phyloP scores from a whole-genome alignment of 257 asterid species.

The Lantana camara region DNA sequence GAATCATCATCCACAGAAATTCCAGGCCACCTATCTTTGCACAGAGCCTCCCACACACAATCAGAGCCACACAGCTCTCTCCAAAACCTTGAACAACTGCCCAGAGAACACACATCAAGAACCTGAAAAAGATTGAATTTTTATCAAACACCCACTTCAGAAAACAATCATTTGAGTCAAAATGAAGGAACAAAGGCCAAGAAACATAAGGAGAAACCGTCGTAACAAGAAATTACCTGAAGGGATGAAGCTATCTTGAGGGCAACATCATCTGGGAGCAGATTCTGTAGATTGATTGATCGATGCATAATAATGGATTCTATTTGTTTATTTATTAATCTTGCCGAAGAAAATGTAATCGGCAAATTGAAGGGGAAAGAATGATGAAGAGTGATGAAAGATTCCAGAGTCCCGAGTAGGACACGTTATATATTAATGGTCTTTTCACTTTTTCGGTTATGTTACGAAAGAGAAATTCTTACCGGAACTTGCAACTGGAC shows the following conservation, averaged over 20 bases:
- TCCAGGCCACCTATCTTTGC: conserved; percentile 68
- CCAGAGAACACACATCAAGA: conserved; percentile 78
- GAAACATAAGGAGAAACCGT: not conserved
- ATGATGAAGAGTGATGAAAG: conserved; percentile 20
- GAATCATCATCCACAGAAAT: conserved; percentile 32
- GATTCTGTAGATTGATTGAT: conserved; percentile 38
- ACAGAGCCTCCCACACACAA: conserved; percentile 72
- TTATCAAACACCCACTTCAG: conserved; percentile 32
- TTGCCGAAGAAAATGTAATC: not conserved
- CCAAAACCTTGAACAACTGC: conserved; percentile 92
- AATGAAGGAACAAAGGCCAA: not conserved
- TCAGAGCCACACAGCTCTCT: conserved; percentile 76
- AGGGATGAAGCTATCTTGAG: conserved; percentile 76
- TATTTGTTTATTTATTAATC: not conserved
- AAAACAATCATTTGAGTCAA: conserved; percentile 10
- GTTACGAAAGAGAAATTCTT: conserved; percentile 19
- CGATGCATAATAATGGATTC: conserved; percentile 24
- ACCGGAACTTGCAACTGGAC: conserved; percentile 25
- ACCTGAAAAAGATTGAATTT: conserved; percentile 49
- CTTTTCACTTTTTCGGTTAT: not conserved
- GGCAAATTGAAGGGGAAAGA: not conserved
- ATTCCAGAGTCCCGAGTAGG: not conserved
- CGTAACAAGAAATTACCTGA: conserved; percentile 41
- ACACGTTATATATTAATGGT: not conserved
- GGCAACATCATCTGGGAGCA: conserved; percentile 71